These are phyloP conservation scores for Penicillium arizonense DNA, from an alignment of 495 filamentous ascomycete genomes.

Conservation along the genomic window DNA sequence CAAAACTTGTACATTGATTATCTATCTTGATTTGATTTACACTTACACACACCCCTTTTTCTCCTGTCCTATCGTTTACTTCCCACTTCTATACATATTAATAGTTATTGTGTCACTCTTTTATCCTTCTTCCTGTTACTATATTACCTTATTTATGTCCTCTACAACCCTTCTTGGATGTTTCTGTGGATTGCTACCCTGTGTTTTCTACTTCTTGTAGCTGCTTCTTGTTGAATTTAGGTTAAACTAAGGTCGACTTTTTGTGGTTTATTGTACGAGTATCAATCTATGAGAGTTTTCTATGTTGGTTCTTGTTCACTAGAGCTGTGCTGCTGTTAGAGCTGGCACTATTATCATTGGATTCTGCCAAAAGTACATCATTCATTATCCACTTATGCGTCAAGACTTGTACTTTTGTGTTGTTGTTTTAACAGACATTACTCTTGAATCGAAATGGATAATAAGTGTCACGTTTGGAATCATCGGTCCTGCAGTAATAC, in stretches of 20 bases:
- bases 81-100: slow-evolving; percentile 18
- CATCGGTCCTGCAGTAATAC: no score
- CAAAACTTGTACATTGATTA: slow-evolving; percentile 21
- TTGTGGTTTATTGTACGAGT: no score
- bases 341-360: no score
- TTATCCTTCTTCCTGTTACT: slow-evolving; percentile 11
- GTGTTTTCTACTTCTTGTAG: slow-evolving; percentile 2
- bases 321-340: no score
- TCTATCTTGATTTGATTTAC: neutral
- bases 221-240: neutral
- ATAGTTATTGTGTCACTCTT: slow-evolving; percentile 20
- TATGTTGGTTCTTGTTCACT: no score
- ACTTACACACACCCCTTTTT: neutral
- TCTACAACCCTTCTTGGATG: neutral
- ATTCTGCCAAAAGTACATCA: no score
- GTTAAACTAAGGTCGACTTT: neutral
- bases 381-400: no score
- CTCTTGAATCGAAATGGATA: no score
- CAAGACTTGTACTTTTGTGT: no score
- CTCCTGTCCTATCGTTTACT: slow-evolving; percentile 20
- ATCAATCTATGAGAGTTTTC: no score
- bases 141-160: slow-evolving; percentile 3
- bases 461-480: no score
- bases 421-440: no score
- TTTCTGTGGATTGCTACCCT: neutral